phyloP scores from a whole-genome alignment of 2,329 filamentous ascomycete species.

The Lecanoromycetidae sp. region DNA sequence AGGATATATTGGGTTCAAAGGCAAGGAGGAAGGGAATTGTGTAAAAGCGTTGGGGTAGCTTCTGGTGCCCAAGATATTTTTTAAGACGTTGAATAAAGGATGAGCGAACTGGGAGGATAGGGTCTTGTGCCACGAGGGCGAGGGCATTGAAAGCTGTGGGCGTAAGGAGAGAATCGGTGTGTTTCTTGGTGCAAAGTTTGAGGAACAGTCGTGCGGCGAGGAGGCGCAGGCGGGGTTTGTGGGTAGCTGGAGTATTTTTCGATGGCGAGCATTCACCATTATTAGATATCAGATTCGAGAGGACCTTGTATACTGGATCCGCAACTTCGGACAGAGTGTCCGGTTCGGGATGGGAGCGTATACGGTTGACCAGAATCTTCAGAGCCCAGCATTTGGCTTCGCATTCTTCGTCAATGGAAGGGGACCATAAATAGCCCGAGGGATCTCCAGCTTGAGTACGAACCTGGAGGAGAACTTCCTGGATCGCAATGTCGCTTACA shows the following conservation, averaged over 20 bases:
- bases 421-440: conserved; percentile 52
- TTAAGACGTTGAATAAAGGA: conserved; percentile 76
- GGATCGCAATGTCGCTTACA: conserved; percentile 67
- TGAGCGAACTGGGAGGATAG: conserved; percentile 57
- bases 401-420: conserved; percentile 67
- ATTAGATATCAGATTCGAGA: conserved; percentile 62
- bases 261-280: conserved; percentile 71
- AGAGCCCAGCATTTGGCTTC: conserved; percentile 73
- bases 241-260: conserved; percentile 60
- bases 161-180: conserved; percentile 63
- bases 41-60: conserved; percentile 66
- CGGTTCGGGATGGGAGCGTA: conserved; percentile 50
- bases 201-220: conserved; percentile 67
- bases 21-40: conserved; percentile 81
- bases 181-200: conserved; percentile 68
- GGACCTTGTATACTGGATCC: conserved; percentile 60
- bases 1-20: conserved; percentile 66
- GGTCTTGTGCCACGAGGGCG: conserved; percentile 70
- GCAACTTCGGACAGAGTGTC: conserved; percentile 40
- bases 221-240: conserved; percentile 70
- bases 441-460: conserved; percentile 44
- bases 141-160: conserved; percentile 68
- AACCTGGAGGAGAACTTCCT: conserved; percentile 60
- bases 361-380: conserved; percentile 73
- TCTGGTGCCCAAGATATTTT: conserved; percentile 69